Evolutionary conservation across 1,284 basidiomycete genomes (phyloP), one percentile per base, ranked within the genome.

Genomic region (Cystobasidium pallidum): DNA sequence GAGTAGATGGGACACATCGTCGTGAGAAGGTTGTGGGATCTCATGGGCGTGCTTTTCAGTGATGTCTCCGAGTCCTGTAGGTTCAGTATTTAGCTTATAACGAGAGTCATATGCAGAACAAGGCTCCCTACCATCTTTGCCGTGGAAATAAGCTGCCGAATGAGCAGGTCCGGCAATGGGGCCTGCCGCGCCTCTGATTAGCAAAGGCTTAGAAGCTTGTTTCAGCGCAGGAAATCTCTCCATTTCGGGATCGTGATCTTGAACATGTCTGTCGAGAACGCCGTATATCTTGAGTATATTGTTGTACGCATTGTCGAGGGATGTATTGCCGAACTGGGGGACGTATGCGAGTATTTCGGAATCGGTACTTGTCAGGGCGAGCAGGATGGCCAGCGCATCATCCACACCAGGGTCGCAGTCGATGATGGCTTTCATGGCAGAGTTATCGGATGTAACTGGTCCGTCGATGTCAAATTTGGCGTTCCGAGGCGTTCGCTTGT

Each of bases 211-310:
- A 51, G 67, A 64, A 11, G 41, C 39, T 19, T 64, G 13, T 66
- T 78, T 58, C 62, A 88, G 86, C 74, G 88, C 87, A 7, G 86
- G 86, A 79, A 89, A 94, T 43, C 88, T 85, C 59, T 88, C 84
- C 2, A 84, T 82, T 0, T 90, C 62, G 15, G 62, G 45, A 36
- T 43, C 89, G 76, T 87, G 78, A 24, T 82, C 79, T 17, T 85
- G 82, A 17, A 95, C 81, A 75, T 94, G 90, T 43, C 83, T 82
- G 28, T 85, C 84, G 45, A 96, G 82, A 0, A 86, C 86, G 73
- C 89, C 86, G 80, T 92, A 94, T 55, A 88, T 81, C 82, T 91
- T 95, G 67, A 89, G 82, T 73, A 94, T 84, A 80, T 98, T 98
- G 39, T 82, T 76, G 75, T 81, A 76, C 55, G 81, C 80, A 73